Evolutionary conservation across 1,139 yeast genomes (phyloP).

Genomic region (Hanseniaspora gamundiae): DNA sequence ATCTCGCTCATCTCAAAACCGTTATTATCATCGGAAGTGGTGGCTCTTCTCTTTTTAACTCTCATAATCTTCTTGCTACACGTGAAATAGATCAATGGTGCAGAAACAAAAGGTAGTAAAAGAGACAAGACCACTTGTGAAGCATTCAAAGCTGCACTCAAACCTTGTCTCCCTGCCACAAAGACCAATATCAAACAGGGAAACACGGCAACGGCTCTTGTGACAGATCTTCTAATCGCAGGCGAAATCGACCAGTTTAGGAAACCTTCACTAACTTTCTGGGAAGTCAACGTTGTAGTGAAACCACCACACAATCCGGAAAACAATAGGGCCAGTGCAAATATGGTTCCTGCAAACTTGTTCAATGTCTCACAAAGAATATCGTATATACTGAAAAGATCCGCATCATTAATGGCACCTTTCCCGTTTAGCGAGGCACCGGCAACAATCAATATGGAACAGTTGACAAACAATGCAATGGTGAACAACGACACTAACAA

Average conservation of each 20-base stretch:
- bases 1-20: neutral
- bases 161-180: slow-evolving; percentile 58
- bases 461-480: slow-evolving; percentile 63
- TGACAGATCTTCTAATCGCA: slow-evolving; percentile 56
- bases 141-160: slow-evolving; percentile 55
- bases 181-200: slow-evolving; percentile 58
- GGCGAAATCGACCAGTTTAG: slow-evolving; percentile 62
- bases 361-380: slow-evolving; percentile 49
- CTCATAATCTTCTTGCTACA: slow-evolving; percentile 47
- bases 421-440: slow-evolving; percentile 41
- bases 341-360: slow-evolving; percentile 58
- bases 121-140: slow-evolving; percentile 65
- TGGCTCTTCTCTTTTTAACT: slow-evolving; percentile 23
- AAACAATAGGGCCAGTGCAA: slow-evolving; percentile 61
- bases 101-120: slow-evolving; percentile 60
- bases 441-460: slow-evolving; percentile 62
- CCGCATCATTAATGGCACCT: slow-evolving; percentile 53
- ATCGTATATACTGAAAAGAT: slow-evolving; percentile 59
- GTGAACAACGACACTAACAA: slow-evolving; percentile 51
- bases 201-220: slow-evolving; percentile 58
- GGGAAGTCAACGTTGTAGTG: slow-evolving; percentile 74
- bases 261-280: slow-evolving; percentile 71
- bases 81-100: slow-evolving; percentile 65
- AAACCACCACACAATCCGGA: slow-evolving; percentile 78
- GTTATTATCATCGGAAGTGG: neutral